Evolutionary conservation across 176 grass and related monocot genomes (phyloP).

Genomic region (Avena insularis): DNA sequence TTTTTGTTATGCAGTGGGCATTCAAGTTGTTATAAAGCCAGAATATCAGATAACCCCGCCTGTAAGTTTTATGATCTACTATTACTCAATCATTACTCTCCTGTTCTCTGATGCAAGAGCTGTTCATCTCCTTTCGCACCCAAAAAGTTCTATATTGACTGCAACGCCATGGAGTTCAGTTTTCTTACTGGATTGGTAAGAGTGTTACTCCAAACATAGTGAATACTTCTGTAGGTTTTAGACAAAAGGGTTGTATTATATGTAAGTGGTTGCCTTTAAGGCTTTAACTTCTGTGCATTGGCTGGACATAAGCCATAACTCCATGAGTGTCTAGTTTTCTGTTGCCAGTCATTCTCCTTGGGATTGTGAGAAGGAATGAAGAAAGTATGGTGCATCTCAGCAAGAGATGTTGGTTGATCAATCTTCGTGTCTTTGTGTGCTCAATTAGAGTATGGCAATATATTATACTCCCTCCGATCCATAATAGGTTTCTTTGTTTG

Average conservation of each 20-base stretch:
- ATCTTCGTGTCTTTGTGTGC: background rate
- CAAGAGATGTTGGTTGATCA: background rate
- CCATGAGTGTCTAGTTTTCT: background rate
- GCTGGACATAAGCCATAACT: background rate
- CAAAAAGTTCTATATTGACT: background rate
- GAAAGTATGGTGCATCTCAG: background rate
- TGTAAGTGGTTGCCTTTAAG: background rate
- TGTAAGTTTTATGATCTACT: conserved; percentile 60
- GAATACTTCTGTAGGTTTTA: background rate
- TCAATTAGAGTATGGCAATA: background rate
- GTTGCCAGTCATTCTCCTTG: background rate
- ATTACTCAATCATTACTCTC: background rate
- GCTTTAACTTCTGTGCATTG: conserved; percentile 11
- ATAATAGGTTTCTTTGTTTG: background rate
- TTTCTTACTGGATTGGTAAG: conserved; percentile 6
- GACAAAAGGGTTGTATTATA: background rate
- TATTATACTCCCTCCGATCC: background rate
- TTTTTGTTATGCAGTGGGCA: conserved; percentile 58
- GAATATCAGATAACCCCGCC: conserved; percentile 81
- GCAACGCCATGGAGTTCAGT: background rate
- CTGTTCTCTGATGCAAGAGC: background rate
- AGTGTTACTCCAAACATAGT: conserved; percentile 25
- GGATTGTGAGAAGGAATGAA: conserved; percentile 8
- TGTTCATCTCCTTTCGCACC: conserved; percentile 3
- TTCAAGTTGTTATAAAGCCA: conserved; percentile 83